Base-by-base conservation (phyloP, 2,329 filamentous ascomycete species). In the Alternaria triticimaculans region DNA sequence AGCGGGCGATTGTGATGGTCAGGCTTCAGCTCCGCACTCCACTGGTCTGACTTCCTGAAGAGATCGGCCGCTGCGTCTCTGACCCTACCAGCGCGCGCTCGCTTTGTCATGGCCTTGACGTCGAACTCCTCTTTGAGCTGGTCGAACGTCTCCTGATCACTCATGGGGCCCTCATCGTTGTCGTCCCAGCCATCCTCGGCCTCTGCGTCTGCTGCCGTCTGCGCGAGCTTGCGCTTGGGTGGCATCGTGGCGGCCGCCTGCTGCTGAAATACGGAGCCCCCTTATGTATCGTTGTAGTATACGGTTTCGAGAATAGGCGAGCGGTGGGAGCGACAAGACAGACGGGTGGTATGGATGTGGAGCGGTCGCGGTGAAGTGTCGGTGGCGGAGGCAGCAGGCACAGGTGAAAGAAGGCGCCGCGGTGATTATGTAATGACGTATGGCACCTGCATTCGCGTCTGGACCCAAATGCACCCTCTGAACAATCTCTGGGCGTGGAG, bases 1-100 rank as follows among this genome's bases (percentile, higher is more conserved):
- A 98, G 86, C 15, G 96, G 96, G 15, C 96, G 90, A 75, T 94
- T 93, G 67, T 90, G 88, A 82, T 97, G 94, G 79, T 98, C 95
- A 4, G 91, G 88, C 81, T 97, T 98, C 69, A 97, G 84, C 41
- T 88, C 84, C 41, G 97, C 86, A 69, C 91, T 91, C 53, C 92
- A 94, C 79, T 96, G 96, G 80, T 99, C 94, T 67, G 88, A 87
- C 70, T 87, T 86, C 50, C 85, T 87, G 77, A 86, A 86, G 26
- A 86, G 73, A 62, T 82, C 81, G 59, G 87, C 88, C 51, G 87
- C 85, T 10, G 86, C 83, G 67, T 90, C 87, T 57, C 65, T 68
- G 41, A 65, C 62, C 18, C 63, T 72, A 9, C 62, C 49, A 41
- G 71, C 69, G 18, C 73, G 71, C 20, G 72, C 73, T 37, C 71